Percentiles rank a stretch among this genome's conserved stretches.
Evolutionary conservation across 768 basidiomycete genomes (phyloP).

Genomic region (Coprinellus micaceus): DNA sequence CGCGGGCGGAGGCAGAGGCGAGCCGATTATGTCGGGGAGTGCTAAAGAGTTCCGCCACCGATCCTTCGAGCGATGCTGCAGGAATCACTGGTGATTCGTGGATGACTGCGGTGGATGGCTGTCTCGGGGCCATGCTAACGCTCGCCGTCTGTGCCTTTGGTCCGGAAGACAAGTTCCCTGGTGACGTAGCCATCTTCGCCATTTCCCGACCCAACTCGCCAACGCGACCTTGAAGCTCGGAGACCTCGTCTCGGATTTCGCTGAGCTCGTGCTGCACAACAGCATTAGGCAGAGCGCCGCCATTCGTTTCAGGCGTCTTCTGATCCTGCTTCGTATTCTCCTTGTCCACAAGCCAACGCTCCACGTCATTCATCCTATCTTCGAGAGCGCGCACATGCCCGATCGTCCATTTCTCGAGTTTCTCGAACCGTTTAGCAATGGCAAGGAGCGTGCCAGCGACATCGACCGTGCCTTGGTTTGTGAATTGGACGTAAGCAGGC

Average conservation of each 20-base stretch:
- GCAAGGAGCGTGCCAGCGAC: constrained; percentile 69
- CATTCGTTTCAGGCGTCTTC: constrained; percentile 4
- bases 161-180: constrained; percentile 47
- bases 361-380: constrained; percentile 89
- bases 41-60: constrained; percentile 14
- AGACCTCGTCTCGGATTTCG: constrained; percentile 62
- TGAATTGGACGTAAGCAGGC: constrained; percentile 77
- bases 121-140: constrained; percentile 40
- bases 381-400: constrained; percentile 87
- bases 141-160: constrained; percentile 46
- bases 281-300: not conserved
- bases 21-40: constrained; percentile 39
- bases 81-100: constrained; percentile 27
- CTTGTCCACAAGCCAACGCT: constrained; percentile 83
- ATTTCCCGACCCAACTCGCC: constrained; percentile 75
- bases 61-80: constrained; percentile 20
- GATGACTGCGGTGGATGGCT: constrained; percentile 43
- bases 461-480: constrained; percentile 66
- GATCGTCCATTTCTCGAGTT: constrained; percentile 87
- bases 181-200: constrained; percentile 62
- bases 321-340: constrained; percentile 61
- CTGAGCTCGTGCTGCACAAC: constrained; percentile 40
- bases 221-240: constrained; percentile 72
- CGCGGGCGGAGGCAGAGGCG: constrained; percentile 45
- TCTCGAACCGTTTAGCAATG: constrained; percentile 80